These are phyloP conservation scores for Wolfiporia cocos DNA, from an alignment of 1,284 basidiomycete species.

Conservation along the genomic window DNA sequence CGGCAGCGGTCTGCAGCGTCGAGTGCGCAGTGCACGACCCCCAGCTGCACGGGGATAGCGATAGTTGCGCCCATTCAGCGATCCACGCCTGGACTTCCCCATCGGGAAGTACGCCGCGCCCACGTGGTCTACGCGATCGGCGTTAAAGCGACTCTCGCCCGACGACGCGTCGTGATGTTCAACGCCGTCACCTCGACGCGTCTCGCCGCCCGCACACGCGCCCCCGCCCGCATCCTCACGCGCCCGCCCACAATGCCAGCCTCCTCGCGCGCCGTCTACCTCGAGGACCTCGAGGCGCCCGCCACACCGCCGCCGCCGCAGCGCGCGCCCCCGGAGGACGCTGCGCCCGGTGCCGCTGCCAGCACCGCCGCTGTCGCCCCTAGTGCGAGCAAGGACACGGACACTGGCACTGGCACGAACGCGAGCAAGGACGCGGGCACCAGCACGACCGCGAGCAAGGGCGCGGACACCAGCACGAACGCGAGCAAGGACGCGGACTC, in stretches of 20 bases:
- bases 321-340: constrained; percentile 6
- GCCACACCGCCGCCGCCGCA: constrained; percentile 9
- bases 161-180: constrained; percentile 3
- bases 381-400: constrained; percentile 4
- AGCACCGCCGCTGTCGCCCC: constrained; percentile 1
- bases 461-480: constrained; percentile 4
- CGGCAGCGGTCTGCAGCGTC: too few relatives aligned
- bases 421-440: constrained; percentile 1
- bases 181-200: constrained; percentile 12
- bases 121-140: constrained; percentile 18
- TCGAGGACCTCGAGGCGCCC: constrained; percentile 46
- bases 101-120: too few relatives aligned
- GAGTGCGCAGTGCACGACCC: too few relatives aligned
- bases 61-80: too few relatives aligned
- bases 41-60: too few relatives aligned
- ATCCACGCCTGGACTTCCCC: too few relatives aligned
- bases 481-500: constrained; percentile 5
- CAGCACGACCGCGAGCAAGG: background rate
- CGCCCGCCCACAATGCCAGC: constrained; percentile 27
- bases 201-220: constrained; percentile 2
- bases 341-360: constrained; percentile 2
- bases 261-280: constrained; percentile 38
- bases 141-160: constrained; percentile 7
- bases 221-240: background rate
- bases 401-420: too few relatives aligned